Base-by-base conservation (phyloP, 2,329 filamentous ascomycete genomes). In the Lecanicillium sp. region DNA sequence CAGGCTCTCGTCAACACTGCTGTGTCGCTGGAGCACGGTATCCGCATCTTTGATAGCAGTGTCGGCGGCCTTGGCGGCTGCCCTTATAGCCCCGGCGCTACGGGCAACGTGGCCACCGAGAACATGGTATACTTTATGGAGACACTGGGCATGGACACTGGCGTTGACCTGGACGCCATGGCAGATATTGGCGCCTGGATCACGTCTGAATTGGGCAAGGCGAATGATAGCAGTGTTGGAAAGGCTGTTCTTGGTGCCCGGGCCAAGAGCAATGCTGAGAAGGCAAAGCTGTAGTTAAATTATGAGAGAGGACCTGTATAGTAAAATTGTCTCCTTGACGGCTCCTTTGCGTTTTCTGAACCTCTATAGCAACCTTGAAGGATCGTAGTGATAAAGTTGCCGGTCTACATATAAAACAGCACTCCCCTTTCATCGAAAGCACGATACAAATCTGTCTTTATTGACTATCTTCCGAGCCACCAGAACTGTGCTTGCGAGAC, bases 51-150 rank as follows among this genome's bases (percentile, higher is more conserved):
- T 55, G 87, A 94, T 54, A 77, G 76, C 46, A 85, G 83, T 38
- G 84, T 94, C 1, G 84, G 77, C 3, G 87, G 87, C 0, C 67
- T 94, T 1, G 87, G 87, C 2, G 87, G 87, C 0, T 94, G 87
- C 55, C 87, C 87, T 0, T 94, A 86, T 55, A 85, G 81, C 45
- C 87, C 86, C 1, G 87, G 87, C 0, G 87, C 87, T 1, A 92
- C 86, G 29, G 87, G 87, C 2, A 94, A 94, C 56, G 84, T 90
- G 11, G 80, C 84, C 1, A 89, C 86, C 0, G 87, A 94, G 61
- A 84, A 94, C 56, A 62, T 94, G 61, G 81, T 92, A 2, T 87
- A 90, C 54, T 81, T 84, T 44, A 64, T 86, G 55, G 79, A 87
- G 56, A 84, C 76, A 44, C 58, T 88, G 39, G 87, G 87, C 0